Evolutionary conservation across 768 basidiomycete species (phyloP), one percentile per base, ranked within the genome.

Genomic region (Tylopilus balloui): DNA sequence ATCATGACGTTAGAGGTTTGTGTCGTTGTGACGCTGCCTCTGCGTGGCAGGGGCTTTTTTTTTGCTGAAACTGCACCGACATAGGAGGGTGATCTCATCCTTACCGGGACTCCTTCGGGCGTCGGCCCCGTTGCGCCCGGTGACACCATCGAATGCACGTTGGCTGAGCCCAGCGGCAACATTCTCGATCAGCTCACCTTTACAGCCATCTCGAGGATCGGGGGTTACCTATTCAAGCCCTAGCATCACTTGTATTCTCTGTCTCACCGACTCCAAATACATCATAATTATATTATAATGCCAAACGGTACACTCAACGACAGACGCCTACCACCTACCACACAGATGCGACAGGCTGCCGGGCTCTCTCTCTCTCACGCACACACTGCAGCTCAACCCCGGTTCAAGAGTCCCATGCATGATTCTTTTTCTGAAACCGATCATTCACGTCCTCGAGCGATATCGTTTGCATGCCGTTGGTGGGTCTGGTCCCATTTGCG

Each of bases 1-100:
- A 94, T 99, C 68, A 96, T 98, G 93, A 85, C 86, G 0, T 77
- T 99, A n/a, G 92, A 96, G 78, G 93, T 88, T 14, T 40, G 73
- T 60, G 73, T 60, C 44, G 2, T n/a, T 35, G 3, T 5, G 11
- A 38, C 5, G 25, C 6, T n/a, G n/a, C n/a, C n/a, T n/a, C 19
- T 45, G 35, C 8, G 37, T 20, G 42, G 24, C 6, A 9, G 23
- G 13, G 7, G 3, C 21, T 25, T 12, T 43, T 23, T 25, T 12
- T 43, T 23, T 34, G 14, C 38, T 46, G 21, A 34, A n/a, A 48
- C 20, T 13, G 2, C 13, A 20, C 27, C 42, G 19, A 17, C 65
- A n/a, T n/a, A 94, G 89, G 91, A 93, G 67, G 91, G 91, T 12
- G 93, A 96, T 56, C 71, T 95, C n/a, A 72, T 96, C 51, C 73